Evolutionary conservation across 2,329 filamentous ascomycete species (phyloP), one percentile per base, ranked within the genome.

Genomic region (Amesomyces nigricolor): DNA sequence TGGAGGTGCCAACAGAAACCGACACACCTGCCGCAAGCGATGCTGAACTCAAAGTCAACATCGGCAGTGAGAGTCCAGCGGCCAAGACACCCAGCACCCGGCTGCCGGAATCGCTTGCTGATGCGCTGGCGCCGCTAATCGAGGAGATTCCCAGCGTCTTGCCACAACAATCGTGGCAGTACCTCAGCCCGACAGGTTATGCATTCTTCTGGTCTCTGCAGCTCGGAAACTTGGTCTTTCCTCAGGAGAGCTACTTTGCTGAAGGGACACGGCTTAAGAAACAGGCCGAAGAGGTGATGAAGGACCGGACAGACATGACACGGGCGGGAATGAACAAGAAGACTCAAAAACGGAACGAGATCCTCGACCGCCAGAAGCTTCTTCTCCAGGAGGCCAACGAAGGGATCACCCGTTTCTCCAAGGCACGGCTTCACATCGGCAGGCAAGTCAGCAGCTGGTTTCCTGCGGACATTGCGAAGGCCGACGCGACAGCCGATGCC

Each of bases 141-240:
- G 80, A 87, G 8, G 78, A 83, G 30, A 79, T 96, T 16, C 80
- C 81, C 57, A 73, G 75, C 5, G 74, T 80, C 0, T 68, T 89
- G 10, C 81, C 87, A 0, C 71, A 80, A 2, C 78, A 82, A 7
- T 80, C 84, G 5, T 90, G 86, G 78, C 75, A 81, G 10, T 82
- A 81, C 48, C 80, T 96, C 50, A 91, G 84, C 43, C 78, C 90
- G 0, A 84, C 88, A 30, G 92, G 96, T 68, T 96, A 90, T 66
- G 83, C 88, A 43, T 88, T 88, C 0, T 99, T 99, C 72, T 99
- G 94, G 94, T 86, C 91, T 49, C 77, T 96, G 11, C 86, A 90
- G 29, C 79, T 95, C 3, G 85, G 88, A 45, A 92, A 99, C 67
- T 76, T 96, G 55, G 81, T 83, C 54, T 84, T 91, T 60, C 88